A percentile compares a stretch with the other conserved stretches of the same genome.
phyloP scores from a whole-genome alignment of 352 stramenopile genomes.

The Globisporangium perplexum region DNA sequence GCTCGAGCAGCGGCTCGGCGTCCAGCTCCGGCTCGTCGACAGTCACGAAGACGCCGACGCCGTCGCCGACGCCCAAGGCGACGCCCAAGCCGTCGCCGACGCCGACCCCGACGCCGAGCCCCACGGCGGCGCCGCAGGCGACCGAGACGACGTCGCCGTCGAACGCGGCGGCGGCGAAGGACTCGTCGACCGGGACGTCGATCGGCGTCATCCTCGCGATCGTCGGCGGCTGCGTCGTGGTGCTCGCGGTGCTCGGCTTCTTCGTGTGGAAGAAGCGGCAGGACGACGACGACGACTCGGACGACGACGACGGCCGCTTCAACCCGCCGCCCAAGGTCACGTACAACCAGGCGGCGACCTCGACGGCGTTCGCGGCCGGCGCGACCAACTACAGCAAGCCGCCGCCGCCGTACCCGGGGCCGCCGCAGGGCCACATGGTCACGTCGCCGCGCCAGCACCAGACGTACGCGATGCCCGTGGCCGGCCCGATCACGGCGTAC shows the following conservation, averaged over 20 bases:
- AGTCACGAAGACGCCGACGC: constrained; percentile 1
- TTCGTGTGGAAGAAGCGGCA: constrained; percentile 52
- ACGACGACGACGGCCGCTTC: constrained; percentile 34
- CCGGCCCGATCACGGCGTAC: constrained; percentile 26
- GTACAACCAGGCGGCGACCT: constrained; percentile 13
- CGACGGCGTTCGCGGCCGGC: constrained; percentile 10
- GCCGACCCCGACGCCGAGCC: constrained; percentile 13
- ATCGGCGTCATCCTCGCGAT: constrained; percentile 50
- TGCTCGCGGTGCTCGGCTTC: constrained; percentile 47
- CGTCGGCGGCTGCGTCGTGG: constrained; percentile 24
- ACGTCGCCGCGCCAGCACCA: constrained; percentile 9
- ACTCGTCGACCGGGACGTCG: constrained; percentile 21
- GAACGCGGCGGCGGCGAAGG: constrained; percentile 24
- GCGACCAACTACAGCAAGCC: constrained; percentile 23
- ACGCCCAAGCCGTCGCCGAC: constrained; percentile 24
- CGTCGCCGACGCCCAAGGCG: constrained; percentile 15
- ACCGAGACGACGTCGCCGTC: constrained; percentile 19
- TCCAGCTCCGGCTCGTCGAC: constrained; percentile 18
- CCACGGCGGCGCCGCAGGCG: constrained; percentile 8
- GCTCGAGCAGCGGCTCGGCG: constrained; percentile 16
- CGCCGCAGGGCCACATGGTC: constrained; percentile 2
- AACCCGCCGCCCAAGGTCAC: constrained; percentile 12
- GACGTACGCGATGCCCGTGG: constrained; percentile 16
- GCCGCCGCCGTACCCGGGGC: background rate
- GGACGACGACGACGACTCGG: constrained; percentile 58